These are phyloP conservation scores for Penicillium expansum DNA, from an alignment of 2,329 filamentous ascomycete species.

Conservation along the genomic window DNA sequence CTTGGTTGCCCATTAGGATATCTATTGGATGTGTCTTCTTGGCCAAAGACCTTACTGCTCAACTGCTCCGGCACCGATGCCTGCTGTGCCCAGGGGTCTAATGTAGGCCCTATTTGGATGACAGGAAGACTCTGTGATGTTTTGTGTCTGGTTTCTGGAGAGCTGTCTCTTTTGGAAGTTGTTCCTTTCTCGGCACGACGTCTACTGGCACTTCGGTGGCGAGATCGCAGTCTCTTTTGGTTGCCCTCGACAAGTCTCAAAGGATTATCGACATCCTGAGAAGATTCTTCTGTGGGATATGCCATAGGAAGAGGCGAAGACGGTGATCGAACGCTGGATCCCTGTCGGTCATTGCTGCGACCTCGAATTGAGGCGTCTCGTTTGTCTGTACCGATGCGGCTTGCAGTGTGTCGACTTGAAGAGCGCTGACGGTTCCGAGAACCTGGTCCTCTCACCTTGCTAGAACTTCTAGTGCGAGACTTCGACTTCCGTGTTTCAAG, in stretches of 20 bases:
- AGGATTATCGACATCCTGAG: slow-evolving; percentile 63
- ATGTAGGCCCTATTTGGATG: slow-evolving; percentile 10
- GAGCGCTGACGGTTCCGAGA: slow-evolving; percentile 40
- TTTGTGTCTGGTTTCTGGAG: slow-evolving; percentile 45
- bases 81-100: slow-evolving; percentile 19
- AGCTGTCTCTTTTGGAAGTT: slow-evolving; percentile 45
- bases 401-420: slow-evolving; percentile 43
- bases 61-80: slow-evolving; percentile 25
- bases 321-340: slow-evolving; percentile 66
- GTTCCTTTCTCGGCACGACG: slow-evolving; percentile 44
- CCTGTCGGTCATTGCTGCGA: slow-evolving; percentile 60
- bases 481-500: slow-evolving; percentile 40
- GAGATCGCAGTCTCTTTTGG: slow-evolving; percentile 47
- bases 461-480: slow-evolving; percentile 36
- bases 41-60: slow-evolving; percentile 10
- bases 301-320: slow-evolving; percentile 76
- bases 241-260: slow-evolving; percentile 46
- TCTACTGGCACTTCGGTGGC: slow-evolving; percentile 53
- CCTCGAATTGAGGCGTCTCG: slow-evolving; percentile 47
- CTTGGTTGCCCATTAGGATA: slow-evolving; percentile 9
- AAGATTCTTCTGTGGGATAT: slow-evolving; percentile 44
- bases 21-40: slow-evolving; percentile 5
- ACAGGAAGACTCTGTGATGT: slow-evolving; percentile 36
- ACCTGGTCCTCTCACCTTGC: slow-evolving; percentile 53
- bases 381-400: slow-evolving; percentile 33